Evolutionary conservation across 2,329 filamentous ascomycete genomes (phyloP), one percentile per base, ranked within the genome.

Genomic region (Colletotrichum sublineola): DNA sequence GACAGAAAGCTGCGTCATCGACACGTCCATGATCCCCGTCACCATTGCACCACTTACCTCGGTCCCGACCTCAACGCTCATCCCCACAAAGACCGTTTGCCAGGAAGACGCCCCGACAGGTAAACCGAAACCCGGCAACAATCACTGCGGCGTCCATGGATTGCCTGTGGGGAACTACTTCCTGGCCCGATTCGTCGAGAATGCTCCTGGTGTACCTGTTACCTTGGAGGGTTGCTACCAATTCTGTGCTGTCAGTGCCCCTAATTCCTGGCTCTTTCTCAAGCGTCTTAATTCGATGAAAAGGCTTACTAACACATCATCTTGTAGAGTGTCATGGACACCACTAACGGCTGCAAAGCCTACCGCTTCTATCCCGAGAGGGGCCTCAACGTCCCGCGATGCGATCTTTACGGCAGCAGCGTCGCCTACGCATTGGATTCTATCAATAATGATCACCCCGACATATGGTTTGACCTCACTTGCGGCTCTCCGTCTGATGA

Each of bases 211-310:
- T 15, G 79, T 81, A 46, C 75, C 77, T 1, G 80, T 85, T 33
- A 82, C 81, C 2, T 76, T 83, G 9, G 76, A 81, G 69, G 83
- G 82, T 2, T 85, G 84, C 77, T 85, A 79, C 76, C 78, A 84
- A 71, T 83, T 84, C 77, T 85, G 84, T 74, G 74, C 75, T 63
- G 83, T 81, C 75, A 79, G 77, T 76, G 12, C n/a, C 20, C 46
- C 20, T 40, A 8, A 20, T 18, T 15, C 15, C 14, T 38, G 8
- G 24, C 42, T 36, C 20, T 29, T 5, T 29, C 58, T 42, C 24
- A 9, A 31, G 40, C 29, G 8, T 40, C 20, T 31, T 9, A 11
- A 8, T 20, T 38, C 33, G 8, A 29, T 33, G n/a, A 8, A 40
- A 18, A 12, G 18, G 18, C n/a, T 40, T 12, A 1, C 36, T 40